A percentile compares a stretch with the other conserved stretches of the same genome.
Evolutionary conservation across 805 yeast species (phyloP).

Genomic region (Pichia paraexigua): DNA sequence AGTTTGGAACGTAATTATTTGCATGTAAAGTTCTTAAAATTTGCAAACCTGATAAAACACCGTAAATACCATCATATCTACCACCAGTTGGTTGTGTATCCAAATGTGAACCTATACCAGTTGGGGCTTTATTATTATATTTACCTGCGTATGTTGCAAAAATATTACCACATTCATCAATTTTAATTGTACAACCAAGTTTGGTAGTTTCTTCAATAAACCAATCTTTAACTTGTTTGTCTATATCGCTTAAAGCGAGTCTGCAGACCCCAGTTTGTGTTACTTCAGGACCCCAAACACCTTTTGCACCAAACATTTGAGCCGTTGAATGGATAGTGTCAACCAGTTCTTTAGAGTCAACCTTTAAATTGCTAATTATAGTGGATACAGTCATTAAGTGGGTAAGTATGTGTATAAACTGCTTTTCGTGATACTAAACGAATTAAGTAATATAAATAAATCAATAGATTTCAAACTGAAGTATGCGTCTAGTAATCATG

Average conservation of each 20-base stretch:
- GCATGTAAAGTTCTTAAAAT: conserved; percentile 58
- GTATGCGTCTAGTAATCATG: not conserved
- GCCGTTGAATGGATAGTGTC: conserved; percentile 58
- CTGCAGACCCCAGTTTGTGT: conserved; percentile 66
- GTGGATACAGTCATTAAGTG: conserved; percentile 4
- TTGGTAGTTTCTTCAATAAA: conserved; percentile 41
- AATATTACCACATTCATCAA: conserved; percentile 63
- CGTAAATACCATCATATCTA: conserved; percentile 64
- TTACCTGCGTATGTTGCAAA: conserved; percentile 60
- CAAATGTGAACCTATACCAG: conserved; percentile 65
- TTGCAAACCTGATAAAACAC: conserved; percentile 62
- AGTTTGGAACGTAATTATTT: conserved; percentile 49
- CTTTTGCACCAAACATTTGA: conserved; percentile 49
- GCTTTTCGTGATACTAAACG: too few species aligned
- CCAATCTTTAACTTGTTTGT: conserved; percentile 61
- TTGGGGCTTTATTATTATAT: conserved; percentile 37
- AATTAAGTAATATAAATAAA: too few species aligned
- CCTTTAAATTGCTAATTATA: conserved; percentile 5
- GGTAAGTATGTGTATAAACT: not conserved
- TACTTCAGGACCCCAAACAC: conserved; percentile 46
- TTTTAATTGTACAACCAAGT: conserved; percentile 49
- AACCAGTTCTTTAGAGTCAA: conserved; percentile 27
- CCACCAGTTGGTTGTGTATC: conserved; percentile 80
- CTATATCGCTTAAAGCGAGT: conserved; percentile 53
- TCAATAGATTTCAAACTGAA: too few species aligned